phyloP scores from a whole-genome alignment of 2,329 filamentous ascomycete species.

The Fusarium sacchari region DNA sequence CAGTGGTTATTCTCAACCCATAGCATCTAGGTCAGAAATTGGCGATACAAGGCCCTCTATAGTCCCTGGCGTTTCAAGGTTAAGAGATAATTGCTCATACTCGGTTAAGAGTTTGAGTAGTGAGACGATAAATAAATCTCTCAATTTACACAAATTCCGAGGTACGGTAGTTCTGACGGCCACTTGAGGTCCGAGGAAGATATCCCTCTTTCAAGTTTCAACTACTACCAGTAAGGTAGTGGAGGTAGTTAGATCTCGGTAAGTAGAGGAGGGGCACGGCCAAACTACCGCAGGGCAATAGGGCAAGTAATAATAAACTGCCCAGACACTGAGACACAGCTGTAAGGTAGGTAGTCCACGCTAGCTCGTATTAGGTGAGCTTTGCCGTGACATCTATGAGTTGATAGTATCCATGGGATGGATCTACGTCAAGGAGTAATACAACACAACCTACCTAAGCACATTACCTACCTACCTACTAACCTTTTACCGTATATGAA shows the following conservation, averaged over 20 bases:
- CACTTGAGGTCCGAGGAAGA: neutral
- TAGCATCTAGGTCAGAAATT: neutral
- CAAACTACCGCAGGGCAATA: neutral
- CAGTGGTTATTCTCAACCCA: neutral
- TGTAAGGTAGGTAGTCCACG: neutral
- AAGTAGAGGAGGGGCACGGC: neutral
- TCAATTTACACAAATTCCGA: neutral
- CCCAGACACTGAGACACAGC: neutral
- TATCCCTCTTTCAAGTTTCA: neutral
- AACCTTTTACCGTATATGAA: neutral
- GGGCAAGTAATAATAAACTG: slow-evolving; percentile 1
- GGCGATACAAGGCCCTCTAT: neutral
- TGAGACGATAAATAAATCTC: neutral
- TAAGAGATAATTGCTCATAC: too few relatives aligned
- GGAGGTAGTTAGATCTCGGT: neutral
- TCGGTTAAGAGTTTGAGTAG: neutral
- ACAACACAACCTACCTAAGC: neutral
- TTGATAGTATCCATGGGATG: too few relatives aligned
- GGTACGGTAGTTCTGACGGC: slow-evolving; percentile 6
- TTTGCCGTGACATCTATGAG: neutral
- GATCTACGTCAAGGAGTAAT: neutral
- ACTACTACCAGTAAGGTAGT: too few relatives aligned
- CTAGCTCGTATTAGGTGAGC: neutral
- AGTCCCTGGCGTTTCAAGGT: neutral
- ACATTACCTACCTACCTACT: neutral